Conservation (phyloP, 805 yeast species). For the Metschnikowia aberdeeniae region DNA sequence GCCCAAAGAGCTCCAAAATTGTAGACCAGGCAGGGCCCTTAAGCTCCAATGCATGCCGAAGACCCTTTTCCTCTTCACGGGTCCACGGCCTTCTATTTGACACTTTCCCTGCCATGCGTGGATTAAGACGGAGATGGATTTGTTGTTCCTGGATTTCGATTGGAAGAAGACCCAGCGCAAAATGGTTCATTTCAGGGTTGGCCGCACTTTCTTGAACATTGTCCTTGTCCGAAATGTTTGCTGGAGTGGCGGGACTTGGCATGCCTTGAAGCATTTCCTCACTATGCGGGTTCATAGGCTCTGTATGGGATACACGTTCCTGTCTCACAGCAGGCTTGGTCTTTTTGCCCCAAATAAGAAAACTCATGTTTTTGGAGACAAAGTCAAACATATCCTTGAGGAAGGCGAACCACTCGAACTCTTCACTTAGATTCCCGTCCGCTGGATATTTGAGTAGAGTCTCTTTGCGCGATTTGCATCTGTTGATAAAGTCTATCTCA, state of each 20-base stretch:
- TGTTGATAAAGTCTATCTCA: constrained; percentile 71
- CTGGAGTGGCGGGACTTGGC: neutral
- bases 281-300: constrained; percentile 15
- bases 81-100: constrained; percentile 73
- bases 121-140: constrained; percentile 36
- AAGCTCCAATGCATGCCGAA: constrained; percentile 71
- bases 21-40: constrained; percentile 95
- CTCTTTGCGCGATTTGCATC: constrained; percentile 70
- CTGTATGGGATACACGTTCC: neutral
- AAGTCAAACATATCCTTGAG: constrained; percentile 76
- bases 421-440: constrained; percentile 55
- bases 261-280: constrained; percentile 13
- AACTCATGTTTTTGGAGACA: constrained; percentile 68
- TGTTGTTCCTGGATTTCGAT: constrained; percentile 43
- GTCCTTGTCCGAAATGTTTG: neutral
- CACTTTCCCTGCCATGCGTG: constrained; percentile 24
- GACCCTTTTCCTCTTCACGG: constrained; percentile 79
- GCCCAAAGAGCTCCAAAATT: constrained; percentile 85
- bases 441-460: constrained; percentile 46
- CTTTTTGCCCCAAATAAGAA: constrained; percentile 65
- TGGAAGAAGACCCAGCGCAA: constrained; percentile 35
- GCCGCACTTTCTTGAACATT: neutral
- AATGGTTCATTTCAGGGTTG: constrained; percentile 22
- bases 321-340: constrained; percentile 20
- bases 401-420: constrained; percentile 84